A percentile compares a stretch with the other conserved stretches of the same genome.
phyloP scores from a whole-genome alignment of 495 filamentous ascomycete genomes.

The Trichoderma asperelloides region DNA sequence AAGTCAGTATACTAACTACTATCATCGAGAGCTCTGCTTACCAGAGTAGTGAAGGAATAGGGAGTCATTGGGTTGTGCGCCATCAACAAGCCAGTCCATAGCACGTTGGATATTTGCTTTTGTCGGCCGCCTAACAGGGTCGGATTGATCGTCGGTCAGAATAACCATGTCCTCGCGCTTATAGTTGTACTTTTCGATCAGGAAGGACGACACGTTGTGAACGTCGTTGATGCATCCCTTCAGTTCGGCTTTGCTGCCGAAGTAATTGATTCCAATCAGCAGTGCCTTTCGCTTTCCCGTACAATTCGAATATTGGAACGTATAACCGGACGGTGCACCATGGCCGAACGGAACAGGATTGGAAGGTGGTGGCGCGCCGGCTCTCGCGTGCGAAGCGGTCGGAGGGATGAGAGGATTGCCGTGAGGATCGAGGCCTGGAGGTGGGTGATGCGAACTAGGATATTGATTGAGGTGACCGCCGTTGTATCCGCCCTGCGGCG shows the following conservation, averaged over 20 bases:
- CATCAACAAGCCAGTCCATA: constrained; percentile 38
- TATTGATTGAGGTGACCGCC: constrained; percentile 16
- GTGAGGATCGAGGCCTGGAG: constrained; percentile 26
- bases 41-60: constrained; percentile 56
- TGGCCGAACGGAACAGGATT: constrained; percentile 38
- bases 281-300: constrained; percentile 79
- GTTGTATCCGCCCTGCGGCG: constrained; percentile 9
- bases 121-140: constrained; percentile 36
- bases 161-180: constrained; percentile 45
- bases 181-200: constrained; percentile 66
- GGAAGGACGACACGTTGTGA: constrained; percentile 77
- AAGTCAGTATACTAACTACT: not conserved
- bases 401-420: constrained; percentile 25
- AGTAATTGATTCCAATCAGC: constrained; percentile 93
- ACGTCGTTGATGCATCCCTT: constrained; percentile 93
- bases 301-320: constrained; percentile 82
- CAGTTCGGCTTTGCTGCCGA: constrained; percentile 74
- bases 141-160: constrained; percentile 37
- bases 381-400: not conserved
- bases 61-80: constrained; percentile 39
- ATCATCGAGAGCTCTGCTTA: constrained; percentile 25
- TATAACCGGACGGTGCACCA: constrained; percentile 38
- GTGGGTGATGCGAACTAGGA: constrained; percentile 19
- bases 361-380: constrained; percentile 35
- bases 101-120: constrained; percentile 42